Evolutionary conservation across 225 moss, liverwort and hornwort genomes (phyloP).

Genomic region (Climacium dendroides): DNA sequence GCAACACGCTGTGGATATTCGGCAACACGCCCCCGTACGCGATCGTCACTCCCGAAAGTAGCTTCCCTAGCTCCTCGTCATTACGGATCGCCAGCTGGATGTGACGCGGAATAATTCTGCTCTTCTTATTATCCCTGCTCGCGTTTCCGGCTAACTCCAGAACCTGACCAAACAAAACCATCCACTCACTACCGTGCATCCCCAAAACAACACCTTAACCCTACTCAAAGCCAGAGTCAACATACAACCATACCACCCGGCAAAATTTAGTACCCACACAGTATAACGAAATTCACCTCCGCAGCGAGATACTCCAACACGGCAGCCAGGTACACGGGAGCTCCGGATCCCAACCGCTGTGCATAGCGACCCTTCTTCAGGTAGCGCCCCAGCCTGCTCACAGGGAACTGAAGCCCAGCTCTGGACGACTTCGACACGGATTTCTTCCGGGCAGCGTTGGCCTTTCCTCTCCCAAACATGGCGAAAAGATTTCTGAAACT

Average conservation of each 20-base stretch:
- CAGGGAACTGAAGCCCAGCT: not conserved
- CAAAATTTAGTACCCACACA: not conserved
- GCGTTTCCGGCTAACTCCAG: not conserved
- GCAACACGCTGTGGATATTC: not conserved
- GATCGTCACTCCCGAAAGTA: not conserved
- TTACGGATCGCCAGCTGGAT: not conserved
- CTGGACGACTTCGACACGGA: not conserved
- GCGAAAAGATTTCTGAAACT: not conserved
- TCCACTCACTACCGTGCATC: not conserved
- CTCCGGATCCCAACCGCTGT: not conserved
- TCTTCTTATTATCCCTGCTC: not conserved
- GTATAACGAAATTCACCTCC: not conserved
- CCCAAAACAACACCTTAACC: not conserved
- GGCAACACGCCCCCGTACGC: not conserved
- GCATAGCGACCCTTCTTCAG: not conserved
- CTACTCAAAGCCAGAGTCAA: not conserved
- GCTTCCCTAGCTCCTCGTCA: not conserved
- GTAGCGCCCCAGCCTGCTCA: not conserved
- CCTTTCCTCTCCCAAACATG: not conserved
- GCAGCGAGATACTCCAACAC: not conserved
- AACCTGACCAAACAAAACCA: not conserved
- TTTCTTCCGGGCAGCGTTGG: not conserved
- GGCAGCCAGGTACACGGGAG: not conserved
- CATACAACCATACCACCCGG: not conserved
- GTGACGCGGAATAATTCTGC: not conserved